Evolutionary conservation across 1,284 basidiomycete species (phyloP).

Genomic region (Tremellales sp.): DNA sequence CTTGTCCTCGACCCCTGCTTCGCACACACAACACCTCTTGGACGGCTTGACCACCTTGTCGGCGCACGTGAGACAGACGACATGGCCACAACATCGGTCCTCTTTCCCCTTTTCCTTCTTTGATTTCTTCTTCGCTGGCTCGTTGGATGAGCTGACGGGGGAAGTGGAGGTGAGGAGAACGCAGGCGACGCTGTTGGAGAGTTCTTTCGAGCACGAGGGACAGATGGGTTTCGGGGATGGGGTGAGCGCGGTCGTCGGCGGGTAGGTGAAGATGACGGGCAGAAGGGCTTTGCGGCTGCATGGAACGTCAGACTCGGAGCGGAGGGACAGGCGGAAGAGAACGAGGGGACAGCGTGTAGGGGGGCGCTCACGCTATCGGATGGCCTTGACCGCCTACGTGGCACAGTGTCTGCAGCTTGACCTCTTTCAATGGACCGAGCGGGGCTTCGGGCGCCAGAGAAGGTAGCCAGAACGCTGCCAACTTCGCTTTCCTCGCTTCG

Average conservation of each 20-base stretch:
- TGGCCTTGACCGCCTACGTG: conserved; percentile 70
- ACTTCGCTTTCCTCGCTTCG: conserved; percentile 73
- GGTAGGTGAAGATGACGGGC: conserved; percentile 68
- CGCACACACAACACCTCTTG: conserved; percentile 78
- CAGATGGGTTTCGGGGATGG: conserved; percentile 63
- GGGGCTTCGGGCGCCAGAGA: conserved; percentile 68
- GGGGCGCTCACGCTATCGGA: conserved; percentile 60
- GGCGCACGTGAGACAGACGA: conserved; percentile 78
- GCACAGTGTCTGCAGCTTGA: conserved; percentile 82
- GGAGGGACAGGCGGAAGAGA: conserved; percentile 2
- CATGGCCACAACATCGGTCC: conserved; percentile 63
- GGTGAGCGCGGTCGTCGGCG: conserved; percentile 49
- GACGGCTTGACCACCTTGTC: conserved; percentile 71
- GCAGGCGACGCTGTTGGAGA: conserved; percentile 71
- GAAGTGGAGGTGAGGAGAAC: conserved; percentile 54
- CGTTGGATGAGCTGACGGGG: conserved; percentile 11
- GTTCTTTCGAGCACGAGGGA: conserved; percentile 77
- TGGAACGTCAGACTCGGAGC: not conserved
- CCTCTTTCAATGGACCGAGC: conserved; percentile 64
- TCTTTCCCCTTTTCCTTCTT: conserved; percentile 39
- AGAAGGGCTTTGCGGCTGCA: conserved; percentile 68
- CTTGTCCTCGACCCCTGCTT: conserved; percentile 49
- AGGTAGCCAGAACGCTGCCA: conserved; percentile 93
- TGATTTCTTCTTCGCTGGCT: conserved; percentile 29
- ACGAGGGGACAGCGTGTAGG: not conserved